Conservation (phyloP, 1,284 basidiomycete species). For the Naganishia albida region DNA sequence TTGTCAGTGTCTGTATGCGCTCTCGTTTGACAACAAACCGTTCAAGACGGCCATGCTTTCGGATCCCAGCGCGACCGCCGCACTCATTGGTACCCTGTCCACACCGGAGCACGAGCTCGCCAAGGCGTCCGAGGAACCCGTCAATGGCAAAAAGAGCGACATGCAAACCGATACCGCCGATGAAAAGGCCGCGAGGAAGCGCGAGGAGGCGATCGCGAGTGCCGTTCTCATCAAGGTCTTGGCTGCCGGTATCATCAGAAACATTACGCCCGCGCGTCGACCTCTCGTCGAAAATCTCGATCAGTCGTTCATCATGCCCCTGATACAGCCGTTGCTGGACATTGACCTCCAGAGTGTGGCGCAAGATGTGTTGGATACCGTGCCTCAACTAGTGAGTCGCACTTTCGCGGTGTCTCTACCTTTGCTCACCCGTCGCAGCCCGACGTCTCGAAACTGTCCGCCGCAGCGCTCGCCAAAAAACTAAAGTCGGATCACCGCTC, state of each 20-base stretch:
- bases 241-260: constrained; percentile 61
- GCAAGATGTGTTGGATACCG: constrained; percentile 60
- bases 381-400: constrained; percentile 51
- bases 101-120: constrained; percentile 43
- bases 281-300: constrained; percentile 23
- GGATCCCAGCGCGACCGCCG: constrained; percentile 67
- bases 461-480: constrained; percentile 42
- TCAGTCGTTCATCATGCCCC: constrained; percentile 70
- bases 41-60: constrained; percentile 65
- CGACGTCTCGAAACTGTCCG: constrained; percentile 37
- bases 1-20: constrained; percentile 77
- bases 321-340: constrained; percentile 69
- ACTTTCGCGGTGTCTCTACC: constrained; percentile 35
- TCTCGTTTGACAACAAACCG: constrained; percentile 80
- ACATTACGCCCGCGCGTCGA: constrained; percentile 26
- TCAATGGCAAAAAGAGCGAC: constrained; percentile 38
- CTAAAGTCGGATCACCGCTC: constrained; percentile 65
- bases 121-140: constrained; percentile 41
- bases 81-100: constrained; percentile 54
- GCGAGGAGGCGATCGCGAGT: constrained; percentile 55
- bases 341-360: constrained; percentile 63
- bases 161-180: constrained; percentile 44
- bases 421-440: constrained; percentile 2
- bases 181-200: constrained; percentile 37
- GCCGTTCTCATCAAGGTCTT: constrained; percentile 66